Percentiles rank a stretch among this genome's conserved stretches.
phyloP scores from a whole-genome alignment of 2,329 filamentous ascomycete species.

The Colletotrichum eremochloae region DNA sequence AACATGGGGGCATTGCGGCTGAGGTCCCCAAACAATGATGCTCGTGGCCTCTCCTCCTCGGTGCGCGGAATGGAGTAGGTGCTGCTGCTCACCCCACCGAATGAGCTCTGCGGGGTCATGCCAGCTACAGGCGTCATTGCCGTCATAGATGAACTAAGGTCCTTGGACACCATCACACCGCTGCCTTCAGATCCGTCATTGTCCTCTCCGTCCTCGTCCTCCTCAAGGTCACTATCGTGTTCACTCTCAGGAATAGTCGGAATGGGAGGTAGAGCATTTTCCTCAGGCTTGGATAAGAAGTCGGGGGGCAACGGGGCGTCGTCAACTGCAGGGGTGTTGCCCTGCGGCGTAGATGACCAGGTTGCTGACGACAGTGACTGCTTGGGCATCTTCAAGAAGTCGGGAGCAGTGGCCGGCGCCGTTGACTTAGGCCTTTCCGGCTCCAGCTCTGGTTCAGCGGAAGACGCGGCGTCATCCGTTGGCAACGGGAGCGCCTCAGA shows the following conservation, averaged over 20 bases:
- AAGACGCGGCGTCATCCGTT: slow-evolving; percentile 5
- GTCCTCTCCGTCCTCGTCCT: slow-evolving; percentile 61
- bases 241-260: slow-evolving; percentile 41
- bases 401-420: slow-evolving; percentile 39
- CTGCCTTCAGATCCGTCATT: slow-evolving; percentile 69
- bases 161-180: slow-evolving; percentile 74
- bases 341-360: slow-evolving; percentile 36
- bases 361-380: slow-evolving; percentile 38
- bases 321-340: slow-evolving; percentile 45
- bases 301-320: slow-evolving; percentile 59
- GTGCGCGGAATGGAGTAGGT: slow-evolving; percentile 62
- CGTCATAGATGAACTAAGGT: slow-evolving; percentile 67
- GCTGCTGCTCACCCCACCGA: slow-evolving; percentile 62
- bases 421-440: slow-evolving; percentile 44
- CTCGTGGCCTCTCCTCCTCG: slow-evolving; percentile 57
- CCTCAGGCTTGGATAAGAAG: slow-evolving; percentile 45
- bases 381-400: slow-evolving; percentile 40
- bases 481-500: slow-evolving; percentile 29
- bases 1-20: slow-evolving; percentile 65
- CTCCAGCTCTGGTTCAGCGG: slow-evolving; percentile 15
- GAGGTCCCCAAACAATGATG: slow-evolving; percentile 69
- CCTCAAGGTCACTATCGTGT: slow-evolving; percentile 50
- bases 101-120: slow-evolving; percentile 71
- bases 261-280: slow-evolving; percentile 47
- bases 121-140: slow-evolving; percentile 62